These are phyloP conservation scores for Dorcoceras hygrometricum DNA, from an alignment of 257 asterid species.

Conservation along the genomic window DNA sequence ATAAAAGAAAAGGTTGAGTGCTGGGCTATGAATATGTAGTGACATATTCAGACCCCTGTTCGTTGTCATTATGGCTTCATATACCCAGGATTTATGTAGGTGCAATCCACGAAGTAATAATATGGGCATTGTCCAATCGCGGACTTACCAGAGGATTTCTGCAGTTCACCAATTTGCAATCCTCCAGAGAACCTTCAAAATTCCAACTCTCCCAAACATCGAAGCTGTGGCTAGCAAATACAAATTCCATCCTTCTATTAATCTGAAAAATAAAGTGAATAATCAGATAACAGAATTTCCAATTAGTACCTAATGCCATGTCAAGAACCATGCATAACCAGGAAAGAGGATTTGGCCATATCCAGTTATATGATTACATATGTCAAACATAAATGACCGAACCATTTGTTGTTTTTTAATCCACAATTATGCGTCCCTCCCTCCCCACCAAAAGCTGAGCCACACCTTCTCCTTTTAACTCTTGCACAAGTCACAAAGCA, in stretches of 20 bases:
- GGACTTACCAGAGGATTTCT: conserved; percentile 83
- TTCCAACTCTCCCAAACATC: conserved; percentile 99
- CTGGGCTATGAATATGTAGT: background rate
- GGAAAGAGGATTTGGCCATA: background rate
- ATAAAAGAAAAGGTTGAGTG: background rate
- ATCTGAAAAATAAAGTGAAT: conserved; percentile 50
- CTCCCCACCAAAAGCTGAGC: no score
- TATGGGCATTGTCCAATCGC: conserved; percentile 10
- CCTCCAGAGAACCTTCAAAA: conserved; percentile 81
- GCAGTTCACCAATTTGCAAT: conserved; percentile 95
- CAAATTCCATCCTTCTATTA: conserved; percentile 98
- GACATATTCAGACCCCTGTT: background rate
- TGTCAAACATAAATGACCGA: background rate
- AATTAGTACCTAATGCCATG: background rate
- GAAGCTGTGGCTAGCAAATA: conserved; percentile 93
- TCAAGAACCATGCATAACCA: background rate
- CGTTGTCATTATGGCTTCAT: conserved; percentile 7
- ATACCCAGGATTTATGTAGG: background rate
- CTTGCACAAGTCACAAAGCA: conserved; percentile 5
- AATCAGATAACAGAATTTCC: conserved; percentile 13
- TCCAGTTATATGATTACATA: background rate
- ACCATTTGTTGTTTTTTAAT: background rate
- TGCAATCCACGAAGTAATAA: conserved; percentile 19
- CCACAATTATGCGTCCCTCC: no score
- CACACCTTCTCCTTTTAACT: no score